These are phyloP conservation scores for Colletotrichum sp. DNA, from an alignment of 2,329 filamentous ascomycete species.

Conservation along the genomic window DNA sequence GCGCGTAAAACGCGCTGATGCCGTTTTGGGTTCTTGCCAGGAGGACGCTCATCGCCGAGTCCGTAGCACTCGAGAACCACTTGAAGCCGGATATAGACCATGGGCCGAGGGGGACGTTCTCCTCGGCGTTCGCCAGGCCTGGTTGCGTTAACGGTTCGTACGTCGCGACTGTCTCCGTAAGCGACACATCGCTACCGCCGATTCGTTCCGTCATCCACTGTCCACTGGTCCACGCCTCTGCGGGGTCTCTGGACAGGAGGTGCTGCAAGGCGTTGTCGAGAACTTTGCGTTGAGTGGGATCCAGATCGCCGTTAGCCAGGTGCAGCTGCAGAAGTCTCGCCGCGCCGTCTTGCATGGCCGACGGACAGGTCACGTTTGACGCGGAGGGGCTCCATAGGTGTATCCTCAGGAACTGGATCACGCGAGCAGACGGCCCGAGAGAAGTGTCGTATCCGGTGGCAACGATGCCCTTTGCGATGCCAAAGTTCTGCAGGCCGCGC, in stretches of 20 bases:
- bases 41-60: constrained; percentile 67
- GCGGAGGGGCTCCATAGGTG: constrained; percentile 66
- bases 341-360: constrained; percentile 71
- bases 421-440: constrained; percentile 54
- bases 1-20: constrained; percentile 69
- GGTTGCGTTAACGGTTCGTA: background rate
- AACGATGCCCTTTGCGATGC: constrained; percentile 54
- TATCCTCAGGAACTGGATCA: constrained; percentile 62
- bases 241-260: constrained; percentile 56
- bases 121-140: constrained; percentile 30
- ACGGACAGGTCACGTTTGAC: constrained; percentile 68
- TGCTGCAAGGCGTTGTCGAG: constrained; percentile 58
- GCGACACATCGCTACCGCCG: constrained; percentile 72
- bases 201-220: constrained; percentile 81
- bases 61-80: constrained; percentile 73
- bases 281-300: constrained; percentile 40
- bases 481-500: constrained; percentile 64
- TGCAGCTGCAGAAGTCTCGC: constrained; percentile 54
- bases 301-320: constrained; percentile 30
- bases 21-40: constrained; percentile 63
- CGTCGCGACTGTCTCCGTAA: constrained; percentile 67
- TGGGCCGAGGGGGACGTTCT: constrained; percentile 52
- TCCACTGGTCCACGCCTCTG: constrained; percentile 69
- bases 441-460: constrained; percentile 58
- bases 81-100: constrained; percentile 73